These are phyloP conservation scores for Castanea sativa DNA, from an alignment of 306 rosid genomes.

Conservation along the genomic window DNA sequence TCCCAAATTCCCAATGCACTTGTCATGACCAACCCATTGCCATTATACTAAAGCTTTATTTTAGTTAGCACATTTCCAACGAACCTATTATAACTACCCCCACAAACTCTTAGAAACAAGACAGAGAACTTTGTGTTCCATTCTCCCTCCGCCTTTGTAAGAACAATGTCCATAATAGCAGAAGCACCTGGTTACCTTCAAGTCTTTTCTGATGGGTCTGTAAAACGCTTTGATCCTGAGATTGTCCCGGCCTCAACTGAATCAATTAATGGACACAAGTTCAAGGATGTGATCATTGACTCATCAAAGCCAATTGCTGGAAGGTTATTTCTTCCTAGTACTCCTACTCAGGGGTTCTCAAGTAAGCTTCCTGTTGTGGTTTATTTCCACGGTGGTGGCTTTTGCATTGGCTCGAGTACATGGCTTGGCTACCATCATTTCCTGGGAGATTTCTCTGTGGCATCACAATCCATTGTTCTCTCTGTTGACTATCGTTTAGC, in stretches of 20 bases:
- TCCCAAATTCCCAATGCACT: neutral
- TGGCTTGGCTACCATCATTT: constrained; percentile 81
- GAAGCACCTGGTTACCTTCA: constrained; percentile 61
- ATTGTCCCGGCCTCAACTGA: constrained; percentile 29
- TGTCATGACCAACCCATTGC: constrained; percentile 51
- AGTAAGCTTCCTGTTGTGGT: constrained; percentile 54
- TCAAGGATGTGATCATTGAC: constrained; percentile 65
- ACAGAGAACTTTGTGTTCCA: neutral
- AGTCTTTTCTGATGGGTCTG: constrained; percentile 66
- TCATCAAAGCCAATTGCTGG: constrained; percentile 50
- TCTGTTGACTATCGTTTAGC: constrained; percentile 83
- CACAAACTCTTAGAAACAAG: neutral
- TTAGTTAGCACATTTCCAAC: neutral
- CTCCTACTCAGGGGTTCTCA: neutral
- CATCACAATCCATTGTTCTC: constrained; percentile 48
- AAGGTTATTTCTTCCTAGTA: constrained; percentile 61
- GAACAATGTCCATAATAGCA: constrained; percentile 54
- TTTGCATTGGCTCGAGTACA: constrained; percentile 83
- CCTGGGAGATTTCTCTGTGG: constrained; percentile 52
- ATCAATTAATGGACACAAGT: constrained; percentile 39
- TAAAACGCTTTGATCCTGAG: constrained; percentile 62
- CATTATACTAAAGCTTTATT: neutral
- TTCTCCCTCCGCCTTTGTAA: neutral
- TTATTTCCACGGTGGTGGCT: constrained; percentile 92
- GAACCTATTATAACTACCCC: neutral